Evolutionary conservation across 2,329 filamentous ascomycete species (phyloP), one percentile per base, ranked within the genome.

Genomic region (Coleophoma cylindrospora): DNA sequence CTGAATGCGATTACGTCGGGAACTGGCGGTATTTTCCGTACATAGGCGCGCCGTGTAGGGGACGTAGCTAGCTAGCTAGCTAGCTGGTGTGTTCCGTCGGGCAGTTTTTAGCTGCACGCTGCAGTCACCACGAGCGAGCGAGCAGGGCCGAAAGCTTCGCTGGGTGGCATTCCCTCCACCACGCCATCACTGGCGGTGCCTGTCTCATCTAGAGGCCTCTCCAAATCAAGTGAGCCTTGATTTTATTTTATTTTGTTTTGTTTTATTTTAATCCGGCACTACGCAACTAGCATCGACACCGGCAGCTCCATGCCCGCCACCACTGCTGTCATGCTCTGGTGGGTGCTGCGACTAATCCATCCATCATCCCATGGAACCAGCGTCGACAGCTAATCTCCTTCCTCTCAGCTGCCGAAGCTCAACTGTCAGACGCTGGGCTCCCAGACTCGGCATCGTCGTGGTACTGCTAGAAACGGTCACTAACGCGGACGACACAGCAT

Each of bases 101-200:
- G 41, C 19, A 44, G 4, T 41, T 41, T 43, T 44, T 27, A 44
- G 41, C 41, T 44, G 41, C 41, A 44, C 41, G 27, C 21, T 44
- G 41, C 41, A 44, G 17, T 32, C n/a, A 44, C 41, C 40, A 41
- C 40, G 40, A 41, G 40, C 40, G 17, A 41, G 15, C 36, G 36
- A 38, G 36, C 36, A 38, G 36, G 41, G 21, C 41, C 41, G 41
- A 44, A 44, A 44, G 41, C 27, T 44, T 44, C 41, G 15, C 21
- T 44, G 12, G 13, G 27, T 27, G 27, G 6, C 27, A 27, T 27
- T 27, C 27, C 3, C 27, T 27, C 27, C 41, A 33, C 41, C n/a
- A 32, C 27, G 21, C 21, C 19, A 22, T 32, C 41, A 11, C 27
- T 27, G 27, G 9, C 3, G 6, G 27, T 27, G 7, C 27, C 27